Conservation (phyloP, 2,329 filamentous ascomycete genomes). For the Pleurostoma richardsiae region DNA sequence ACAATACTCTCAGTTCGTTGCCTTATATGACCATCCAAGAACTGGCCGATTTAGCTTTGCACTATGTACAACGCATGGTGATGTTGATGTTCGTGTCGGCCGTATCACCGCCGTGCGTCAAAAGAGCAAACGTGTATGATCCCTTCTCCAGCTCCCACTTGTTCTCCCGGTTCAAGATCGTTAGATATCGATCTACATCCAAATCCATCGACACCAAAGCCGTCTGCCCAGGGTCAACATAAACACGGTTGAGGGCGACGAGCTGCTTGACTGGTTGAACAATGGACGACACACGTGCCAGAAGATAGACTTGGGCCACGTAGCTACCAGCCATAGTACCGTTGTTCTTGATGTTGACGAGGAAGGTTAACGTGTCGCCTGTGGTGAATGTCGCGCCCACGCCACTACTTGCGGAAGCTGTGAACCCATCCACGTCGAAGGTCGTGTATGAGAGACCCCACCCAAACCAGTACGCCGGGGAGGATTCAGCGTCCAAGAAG, state of each 20-base stretch:
- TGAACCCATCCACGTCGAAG: conserved; percentile 21
- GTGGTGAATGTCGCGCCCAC: conserved; percentile 1
- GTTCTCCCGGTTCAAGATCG: conserved; percentile 32
- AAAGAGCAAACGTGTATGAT: conserved; percentile 32
- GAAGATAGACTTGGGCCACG: conserved; percentile 33
- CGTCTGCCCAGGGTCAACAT: conserved; percentile 26
- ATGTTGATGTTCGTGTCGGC: conserved; percentile 27
- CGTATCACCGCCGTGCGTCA: conserved; percentile 30
- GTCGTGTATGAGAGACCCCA: conserved; percentile 27
- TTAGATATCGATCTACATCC: conserved; percentile 34
- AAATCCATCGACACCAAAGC: conserved; percentile 24
- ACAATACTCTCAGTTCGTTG: too few species aligned
- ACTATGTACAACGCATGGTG: conserved; percentile 28
- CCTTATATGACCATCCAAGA: too few species aligned
- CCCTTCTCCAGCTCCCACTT: conserved; percentile 39
- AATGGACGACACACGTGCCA: conserved; percentile 30
- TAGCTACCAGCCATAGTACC: conserved; percentile 27
- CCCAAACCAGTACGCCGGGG: conserved; percentile 25
- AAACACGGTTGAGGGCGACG: conserved; percentile 32
- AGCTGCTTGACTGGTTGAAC: conserved; percentile 36
- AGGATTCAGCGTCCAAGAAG: conserved; percentile 23
- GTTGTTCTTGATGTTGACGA: conserved; percentile 23
- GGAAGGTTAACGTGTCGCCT: conserved; percentile 26
- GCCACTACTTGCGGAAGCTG: conserved; percentile 4
- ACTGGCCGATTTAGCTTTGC: too few species aligned